Evolutionary conservation across 192 early-diverging fungal species (phyloP).

Genomic region (Powellomyces hirtus): DNA sequence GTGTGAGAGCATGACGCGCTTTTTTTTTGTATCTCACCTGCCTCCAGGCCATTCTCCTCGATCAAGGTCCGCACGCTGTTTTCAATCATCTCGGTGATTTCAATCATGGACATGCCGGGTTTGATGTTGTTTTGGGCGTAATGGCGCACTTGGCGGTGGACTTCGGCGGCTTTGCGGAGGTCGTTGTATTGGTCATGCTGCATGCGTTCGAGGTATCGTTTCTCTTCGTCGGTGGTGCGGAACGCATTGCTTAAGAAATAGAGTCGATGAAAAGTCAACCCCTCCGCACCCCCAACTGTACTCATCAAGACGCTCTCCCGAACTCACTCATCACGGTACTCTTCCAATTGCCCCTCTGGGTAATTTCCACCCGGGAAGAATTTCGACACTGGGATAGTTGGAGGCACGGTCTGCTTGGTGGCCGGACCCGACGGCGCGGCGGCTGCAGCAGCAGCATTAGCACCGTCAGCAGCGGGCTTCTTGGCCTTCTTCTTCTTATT

Average conservation of each 20-base stretch:
- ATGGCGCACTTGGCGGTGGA: constrained; percentile 84
- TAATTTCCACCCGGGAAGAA: constrained; percentile 76
- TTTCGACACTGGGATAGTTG: constrained; percentile 71
- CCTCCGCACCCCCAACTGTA: no score
- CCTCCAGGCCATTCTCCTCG: constrained; percentile 79
- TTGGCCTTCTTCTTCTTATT: constrained; percentile 35
- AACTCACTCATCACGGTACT: constrained; percentile 81
- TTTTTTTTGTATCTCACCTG: no score
- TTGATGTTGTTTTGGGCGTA: constrained; percentile 80
- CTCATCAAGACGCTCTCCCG: background rate
- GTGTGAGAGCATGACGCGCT: no score
- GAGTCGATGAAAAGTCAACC: no score
- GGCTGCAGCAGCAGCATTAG: background rate
- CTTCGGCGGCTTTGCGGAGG: constrained; percentile 85
- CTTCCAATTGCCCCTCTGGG: constrained; percentile 77
- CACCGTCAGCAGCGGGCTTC: constrained; percentile 21
- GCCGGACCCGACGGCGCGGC: background rate
- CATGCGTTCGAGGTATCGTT: constrained; percentile 75
- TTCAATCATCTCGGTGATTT: constrained; percentile 90
- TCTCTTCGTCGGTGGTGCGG: constrained; percentile 92
- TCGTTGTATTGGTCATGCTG: constrained; percentile 75
- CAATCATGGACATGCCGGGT: constrained; percentile 94
- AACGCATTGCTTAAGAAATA: constrained; percentile 67
- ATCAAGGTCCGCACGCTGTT: constrained; percentile 88
- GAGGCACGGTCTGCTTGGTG: constrained; percentile 47